phyloP scores from a whole-genome alignment of 768 basidiomycete species.

The Mycena rosella region DNA sequence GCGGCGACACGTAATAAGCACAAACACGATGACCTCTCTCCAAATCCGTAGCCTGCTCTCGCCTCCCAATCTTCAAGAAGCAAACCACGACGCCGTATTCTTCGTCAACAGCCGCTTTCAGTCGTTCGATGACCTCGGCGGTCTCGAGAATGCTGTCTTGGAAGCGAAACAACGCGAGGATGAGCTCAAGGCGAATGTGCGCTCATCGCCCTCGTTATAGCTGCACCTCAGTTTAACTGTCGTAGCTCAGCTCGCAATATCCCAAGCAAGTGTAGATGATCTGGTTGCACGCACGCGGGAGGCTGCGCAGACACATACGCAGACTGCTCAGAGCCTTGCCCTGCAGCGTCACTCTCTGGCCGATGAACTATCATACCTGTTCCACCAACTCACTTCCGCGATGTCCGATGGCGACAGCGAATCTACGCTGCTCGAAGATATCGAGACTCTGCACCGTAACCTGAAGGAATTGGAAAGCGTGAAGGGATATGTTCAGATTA shows the following conservation, averaged over 20 bases:
- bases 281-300: constrained; percentile 64
- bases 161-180: constrained; percentile 55
- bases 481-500: constrained; percentile 79
- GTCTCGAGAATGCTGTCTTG: constrained; percentile 58
- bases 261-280: constrained; percentile 59
- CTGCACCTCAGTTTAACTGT: constrained; percentile 50
- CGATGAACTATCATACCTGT: constrained; percentile 81
- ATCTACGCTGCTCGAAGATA: constrained; percentile 82
- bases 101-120: constrained; percentile 62
- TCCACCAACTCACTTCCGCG: constrained; percentile 72
- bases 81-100: constrained; percentile 50
- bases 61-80: constrained; percentile 57
- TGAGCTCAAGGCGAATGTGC: constrained; percentile 60
- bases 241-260: constrained; percentile 71
- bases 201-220: constrained; percentile 42
- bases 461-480: constrained; percentile 84
- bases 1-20: no score
- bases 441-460: constrained; percentile 83
- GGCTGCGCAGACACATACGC: constrained; percentile 62
- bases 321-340: constrained; percentile 79
- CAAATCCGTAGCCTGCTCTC: constrained; percentile 63
- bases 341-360: constrained; percentile 81
- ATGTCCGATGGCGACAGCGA: constrained; percentile 59
- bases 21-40: constrained; percentile 52
- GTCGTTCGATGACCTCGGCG: constrained; percentile 64